Base-by-base conservation (phyloP, 2,329 filamentous ascomycete species). In the Phialophora chinensis region DNA sequence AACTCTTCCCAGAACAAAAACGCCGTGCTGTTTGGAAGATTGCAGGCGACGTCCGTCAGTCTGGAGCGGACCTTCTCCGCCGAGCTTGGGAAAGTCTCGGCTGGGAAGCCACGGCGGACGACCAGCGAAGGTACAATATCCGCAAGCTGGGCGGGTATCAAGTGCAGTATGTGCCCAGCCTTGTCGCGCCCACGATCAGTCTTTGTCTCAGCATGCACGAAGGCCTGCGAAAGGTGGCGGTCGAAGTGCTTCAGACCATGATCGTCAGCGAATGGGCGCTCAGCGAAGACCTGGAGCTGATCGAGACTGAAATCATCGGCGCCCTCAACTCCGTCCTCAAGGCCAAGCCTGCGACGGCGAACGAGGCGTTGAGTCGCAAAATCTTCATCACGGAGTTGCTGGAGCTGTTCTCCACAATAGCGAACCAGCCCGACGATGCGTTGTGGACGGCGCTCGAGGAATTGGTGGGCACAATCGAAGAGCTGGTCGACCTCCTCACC, bases 261-360 rank as follows among this genome's bases (percentile, higher is more conserved):
- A 96, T 99, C 74, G 89, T 98, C 72, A 96, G 93, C 79, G 95
- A 99, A 79, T 99, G 95, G 95, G 93, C 93, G 17, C 80, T 99
- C 70, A 97, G 93, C 75, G 91, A 97, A 76, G 94, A 98, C 76
- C 81, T 99, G 56, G 90, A 90, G 2, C 88, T 95, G 56, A 91
- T 99, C 60, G 93, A 98, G 78, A 95, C 93, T 1, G 95, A 97
- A 78, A 93, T 98, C 83, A 97, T 99, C 73, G 94, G 97, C 74
- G 96, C 91, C 71, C 81, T 99, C 62, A 95, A 99, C 75, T 84
- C 86, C 27, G 87, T 97, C 60, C 97, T 97, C 84, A 96, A 97
- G 79, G 87, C 90, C 7, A 95, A 93, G 79, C 88, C 90, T 5
- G 83, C 96, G 74, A 68, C 58, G 11, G 66, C 69, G 12, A 96